A percentile compares a stretch with the other conserved stretches of the same genome.
phyloP scores from a whole-genome alignment of 495 filamentous ascomycete genomes.

The Bryoglossum gracile region DNA sequence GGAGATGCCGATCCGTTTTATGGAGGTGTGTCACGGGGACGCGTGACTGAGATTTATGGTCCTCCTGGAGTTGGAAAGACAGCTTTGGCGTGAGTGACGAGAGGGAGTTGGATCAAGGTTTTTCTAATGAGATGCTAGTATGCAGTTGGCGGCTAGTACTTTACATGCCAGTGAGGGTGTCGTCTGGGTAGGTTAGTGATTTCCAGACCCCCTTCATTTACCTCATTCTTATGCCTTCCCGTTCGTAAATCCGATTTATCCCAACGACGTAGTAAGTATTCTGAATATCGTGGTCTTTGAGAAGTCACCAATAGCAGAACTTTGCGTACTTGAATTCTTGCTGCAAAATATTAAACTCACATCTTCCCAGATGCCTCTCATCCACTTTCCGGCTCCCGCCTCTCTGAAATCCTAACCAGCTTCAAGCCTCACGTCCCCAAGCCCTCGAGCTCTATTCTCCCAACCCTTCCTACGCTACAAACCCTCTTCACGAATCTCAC shows the following conservation, averaged over 20 bases:
- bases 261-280: too few relatives aligned
- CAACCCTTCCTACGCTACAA: slow-evolving; percentile 1
- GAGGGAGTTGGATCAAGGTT: not conserved
- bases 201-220: not conserved
- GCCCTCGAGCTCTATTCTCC: slow-evolving; percentile 4
- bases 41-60: slow-evolving; percentile 83
- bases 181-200: slow-evolving; percentile 75
- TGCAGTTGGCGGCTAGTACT: slow-evolving; percentile 60
- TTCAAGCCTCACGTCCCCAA: not conserved
- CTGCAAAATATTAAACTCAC: too few relatives aligned
- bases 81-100: slow-evolving; percentile 56
- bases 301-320: too few relatives aligned
- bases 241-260: not conserved
- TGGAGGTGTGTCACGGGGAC: slow-evolving; percentile 61
- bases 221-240: not conserved
- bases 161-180: slow-evolving; percentile 56
- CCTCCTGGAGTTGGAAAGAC: slow-evolving; percentile 88
- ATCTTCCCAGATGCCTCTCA: slow-evolving; percentile 47
- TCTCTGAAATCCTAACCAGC: slow-evolving; percentile 31
- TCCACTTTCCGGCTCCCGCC: slow-evolving; percentile 33
- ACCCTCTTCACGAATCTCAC: slow-evolving; percentile 31
- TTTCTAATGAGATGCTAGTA: slow-evolving; percentile 16
- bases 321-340: too few relatives aligned
- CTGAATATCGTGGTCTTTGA: too few relatives aligned
- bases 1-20: slow-evolving; percentile 6